Base-by-base conservation (phyloP, 192 early-diverging fungal species). In the Backusella tarrabulga region DNA sequence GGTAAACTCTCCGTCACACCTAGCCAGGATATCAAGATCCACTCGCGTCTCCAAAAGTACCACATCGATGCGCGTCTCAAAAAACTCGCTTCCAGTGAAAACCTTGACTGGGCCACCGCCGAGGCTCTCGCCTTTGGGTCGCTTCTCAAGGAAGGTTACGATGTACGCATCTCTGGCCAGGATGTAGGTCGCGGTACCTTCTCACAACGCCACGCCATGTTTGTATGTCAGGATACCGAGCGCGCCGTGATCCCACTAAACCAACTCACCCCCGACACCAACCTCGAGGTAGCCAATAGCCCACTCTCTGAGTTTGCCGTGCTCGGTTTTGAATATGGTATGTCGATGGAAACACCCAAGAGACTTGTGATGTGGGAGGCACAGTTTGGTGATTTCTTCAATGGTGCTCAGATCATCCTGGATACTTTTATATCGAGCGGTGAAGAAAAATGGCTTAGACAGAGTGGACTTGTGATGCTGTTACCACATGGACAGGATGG, bases 301-400 rank as follows among this genome's bases (percentile, higher is more conserved):
- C 90, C 91, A 38, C 85, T 99, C 67, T 95, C 93, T 70, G 97
- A 99, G 86, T 91, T 97, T 67, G 97, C 97, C 7, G 97, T 99
- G 9, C 86, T 99, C 34, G 97, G 94, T 3, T 99, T 97, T 79
- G 97, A 99, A 81, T 94, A 96, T 77, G 97, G 97, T 68, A 92
- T 96, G 79, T 97, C 95, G 4, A 92, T 92, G 81, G 96, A 97
- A 80, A 92, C 90, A 29, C 97, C 97, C 17, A 89, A 93, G 54
- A 83, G 88, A 7, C 84, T 99, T n/a, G 90, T 90, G 56, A 94
- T 99, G 54, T 99, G 97, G 97, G 97, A 98, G 80, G 96, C 96
- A 1, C 97, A 99, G 85, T 99, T 98, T 83, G 97, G 97, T 71
- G 97, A 99, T 83, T 99, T 99, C 80, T 95, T 95, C 89, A 98